Percentiles rank a stretch among this genome's conserved stretches.
Conservation (phyloP, 148 eudicot species). For the Arctostaphylos glauca region DNA sequence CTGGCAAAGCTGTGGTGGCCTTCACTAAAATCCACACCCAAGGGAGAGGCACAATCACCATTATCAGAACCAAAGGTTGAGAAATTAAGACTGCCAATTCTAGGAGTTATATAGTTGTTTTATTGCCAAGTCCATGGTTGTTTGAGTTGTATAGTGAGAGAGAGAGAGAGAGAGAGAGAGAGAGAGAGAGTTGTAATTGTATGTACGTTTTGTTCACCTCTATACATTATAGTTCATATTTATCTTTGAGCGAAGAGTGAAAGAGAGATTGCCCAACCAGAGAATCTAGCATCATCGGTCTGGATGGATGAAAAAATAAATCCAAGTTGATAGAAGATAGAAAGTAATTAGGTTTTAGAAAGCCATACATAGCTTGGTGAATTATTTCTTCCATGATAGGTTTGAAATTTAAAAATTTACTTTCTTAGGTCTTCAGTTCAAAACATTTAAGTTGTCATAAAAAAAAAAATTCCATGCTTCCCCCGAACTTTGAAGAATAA, state of each 20-base stretch:
- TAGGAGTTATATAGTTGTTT: neutral
- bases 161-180: slow-evolving; percentile 3
- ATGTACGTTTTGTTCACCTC: slow-evolving; percentile 5
- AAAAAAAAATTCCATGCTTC: no score
- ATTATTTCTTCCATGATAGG: no score
- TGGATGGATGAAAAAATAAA: neutral
- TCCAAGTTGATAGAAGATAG: neutral
- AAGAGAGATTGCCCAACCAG: neutral
- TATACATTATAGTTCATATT: neutral
- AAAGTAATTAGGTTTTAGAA: no score
- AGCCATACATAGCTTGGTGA: no score
- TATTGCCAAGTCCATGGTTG: slow-evolving; percentile 6
- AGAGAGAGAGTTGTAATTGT: neutral
- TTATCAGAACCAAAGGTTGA: slow-evolving; percentile 64
- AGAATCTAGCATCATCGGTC: neutral
- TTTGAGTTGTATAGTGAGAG: slow-evolving; percentile 12
- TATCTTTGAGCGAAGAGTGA: neutral
- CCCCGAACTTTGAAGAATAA: no score
- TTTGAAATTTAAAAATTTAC: no score
- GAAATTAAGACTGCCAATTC: neutral
- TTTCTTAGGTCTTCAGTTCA: no score
- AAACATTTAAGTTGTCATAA: no score
- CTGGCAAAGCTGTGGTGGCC: slow-evolving; percentile 78
- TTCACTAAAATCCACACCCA: slow-evolving; percentile 71
- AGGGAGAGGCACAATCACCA: slow-evolving; percentile 80